These are phyloP conservation scores for Hygrocybe punicea DNA, from an alignment of 768 basidiomycete genomes.

Conservation along the genomic window DNA sequence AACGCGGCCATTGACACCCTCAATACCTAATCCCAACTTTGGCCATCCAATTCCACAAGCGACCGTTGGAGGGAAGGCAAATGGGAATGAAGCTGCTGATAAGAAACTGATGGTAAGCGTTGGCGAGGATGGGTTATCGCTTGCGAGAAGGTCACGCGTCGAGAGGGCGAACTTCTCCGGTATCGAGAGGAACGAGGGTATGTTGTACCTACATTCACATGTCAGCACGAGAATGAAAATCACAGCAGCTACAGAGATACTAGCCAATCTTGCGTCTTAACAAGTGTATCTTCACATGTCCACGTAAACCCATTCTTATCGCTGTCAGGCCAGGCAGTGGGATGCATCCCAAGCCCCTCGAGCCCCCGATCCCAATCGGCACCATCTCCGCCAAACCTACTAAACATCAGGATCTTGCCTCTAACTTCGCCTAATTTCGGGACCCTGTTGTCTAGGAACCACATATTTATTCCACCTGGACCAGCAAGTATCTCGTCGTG, in stretches of 20 bases:
- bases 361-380: slow-evolving; percentile 64
- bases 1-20: slow-evolving; percentile 77
- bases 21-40: slow-evolving; percentile 67
- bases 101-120: slow-evolving; percentile 73
- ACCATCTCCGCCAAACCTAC: slow-evolving; percentile 74
- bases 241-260: slow-evolving; percentile 9
- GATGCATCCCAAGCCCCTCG: slow-evolving; percentile 81
- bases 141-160: slow-evolving; percentile 50
- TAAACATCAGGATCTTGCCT: slow-evolving; percentile 82
- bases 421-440: slow-evolving; percentile 81
- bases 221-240: slow-evolving; percentile 2
- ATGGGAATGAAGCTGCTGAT: slow-evolving; percentile 77
- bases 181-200: slow-evolving; percentile 76
- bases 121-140: slow-evolving; percentile 34
- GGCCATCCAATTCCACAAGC: slow-evolving; percentile 88
- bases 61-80: slow-evolving; percentile 72
- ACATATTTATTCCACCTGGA: slow-evolving; percentile 58
- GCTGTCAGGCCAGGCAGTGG: slow-evolving; percentile 82
- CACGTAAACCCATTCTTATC: slow-evolving; percentile 69
- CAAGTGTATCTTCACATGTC: slow-evolving; percentile 64
- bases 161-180: slow-evolving; percentile 73
- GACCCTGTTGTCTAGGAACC: slow-evolving; percentile 79
- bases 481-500: slow-evolving; percentile 58
- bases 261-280: slow-evolving; percentile 85
- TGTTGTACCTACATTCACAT: slow-evolving; percentile 58